Base-by-base conservation (phyloP, 2,329 filamentous ascomycete genomes). In the Coniochaeta ligniaria region DNA sequence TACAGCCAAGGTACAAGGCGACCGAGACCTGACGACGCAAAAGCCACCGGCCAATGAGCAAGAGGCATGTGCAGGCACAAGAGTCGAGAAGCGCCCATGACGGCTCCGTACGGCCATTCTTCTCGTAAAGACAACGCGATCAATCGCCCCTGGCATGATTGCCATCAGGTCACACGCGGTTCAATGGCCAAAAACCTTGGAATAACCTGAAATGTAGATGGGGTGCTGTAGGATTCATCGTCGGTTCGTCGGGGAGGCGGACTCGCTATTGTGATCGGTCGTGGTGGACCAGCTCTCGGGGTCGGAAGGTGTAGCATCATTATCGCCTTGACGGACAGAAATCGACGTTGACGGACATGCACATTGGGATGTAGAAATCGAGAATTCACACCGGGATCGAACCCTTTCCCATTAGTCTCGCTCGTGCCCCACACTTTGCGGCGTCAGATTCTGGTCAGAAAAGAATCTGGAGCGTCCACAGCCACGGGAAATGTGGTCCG, bases 331-430 rank as follows among this genome's bases (percentile, higher is more conserved):
- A 31, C 28, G 28, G 47, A 52, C n/a, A n/a, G n/a, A 28, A 52
- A 52, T 52, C 24, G 47, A 52, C 6, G 47, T 52, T 31, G 22
- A 14, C 52, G 28, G 41, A 58, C 26, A 50, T 57, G 43, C 60
- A 57, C 52, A 58, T 33, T 56, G 38, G 24, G 59, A 58, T 36
- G 35, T 43, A 52, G 56, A 45, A 61, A 69, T 69, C 67, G 68
- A 64, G 59, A 56, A 60, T 68, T 68, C 66, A 65, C 60, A 59
- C 59, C 57, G 62, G 54, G 61, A 70, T 70, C 67, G 67, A 66
- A 31, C 36, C 41, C 28, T 58, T 62, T 60, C 54, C 59, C 57
- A 54, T 56, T 47, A 57, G 52, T 22, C 28, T 50, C 45, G 55
- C 36, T 45, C 31, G 36, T n/a, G 24, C 22, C 16, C 47, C 47